Conservation (phyloP, 495 filamentous ascomycete genomes). For the Neurospora sp. region DNA sequence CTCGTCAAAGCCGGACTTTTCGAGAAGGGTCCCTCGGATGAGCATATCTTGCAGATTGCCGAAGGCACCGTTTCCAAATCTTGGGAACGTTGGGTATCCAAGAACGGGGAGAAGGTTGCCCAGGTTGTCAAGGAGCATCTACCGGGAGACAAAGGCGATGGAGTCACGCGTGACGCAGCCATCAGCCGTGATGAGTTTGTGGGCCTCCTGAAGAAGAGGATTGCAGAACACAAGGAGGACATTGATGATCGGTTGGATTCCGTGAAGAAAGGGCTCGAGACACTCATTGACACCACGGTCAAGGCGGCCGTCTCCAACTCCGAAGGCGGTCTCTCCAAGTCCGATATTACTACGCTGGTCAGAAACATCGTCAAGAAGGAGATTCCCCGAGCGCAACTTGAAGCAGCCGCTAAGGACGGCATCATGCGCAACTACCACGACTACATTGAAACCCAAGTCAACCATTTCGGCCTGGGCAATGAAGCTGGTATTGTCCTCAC, state of each 20-base stretch:
- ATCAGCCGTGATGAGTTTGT: slow-evolving; percentile 19
- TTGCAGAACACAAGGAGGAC: slow-evolving; percentile 11
- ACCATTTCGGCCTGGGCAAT: slow-evolving; percentile 31
- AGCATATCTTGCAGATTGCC: slow-evolving; percentile 9
- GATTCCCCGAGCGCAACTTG: slow-evolving; percentile 25
- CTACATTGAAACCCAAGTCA: slow-evolving; percentile 28
- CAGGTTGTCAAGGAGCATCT: slow-evolving; percentile 11
- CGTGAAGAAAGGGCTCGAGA: slow-evolving; percentile 9
- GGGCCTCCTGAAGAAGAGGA: slow-evolving; percentile 10
- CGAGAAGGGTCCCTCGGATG: not conserved
- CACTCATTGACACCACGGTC: slow-evolving; percentile 4
- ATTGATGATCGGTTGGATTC: slow-evolving; percentile 11
- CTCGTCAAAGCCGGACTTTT: slow-evolving; percentile 9
- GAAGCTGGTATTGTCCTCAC: slow-evolving; percentile 10
- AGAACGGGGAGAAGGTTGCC: slow-evolving; percentile 24
- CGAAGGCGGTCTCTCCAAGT: slow-evolving; percentile 13
- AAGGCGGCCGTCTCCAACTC: not conserved
- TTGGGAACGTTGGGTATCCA: slow-evolving; percentile 28
- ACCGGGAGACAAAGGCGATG: not conserved
- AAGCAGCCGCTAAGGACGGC: slow-evolving; percentile 18
- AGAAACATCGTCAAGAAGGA: slow-evolving; percentile 25
- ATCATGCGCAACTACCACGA: slow-evolving; percentile 17
- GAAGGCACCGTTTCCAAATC: slow-evolving; percentile 9
- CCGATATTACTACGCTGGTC: slow-evolving; percentile 25
- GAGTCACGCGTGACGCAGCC: slow-evolving; percentile 1